Evolutionary conservation across 169 alveolate species (phyloP).

Genomic region (Condylostoma magnum): DNA sequence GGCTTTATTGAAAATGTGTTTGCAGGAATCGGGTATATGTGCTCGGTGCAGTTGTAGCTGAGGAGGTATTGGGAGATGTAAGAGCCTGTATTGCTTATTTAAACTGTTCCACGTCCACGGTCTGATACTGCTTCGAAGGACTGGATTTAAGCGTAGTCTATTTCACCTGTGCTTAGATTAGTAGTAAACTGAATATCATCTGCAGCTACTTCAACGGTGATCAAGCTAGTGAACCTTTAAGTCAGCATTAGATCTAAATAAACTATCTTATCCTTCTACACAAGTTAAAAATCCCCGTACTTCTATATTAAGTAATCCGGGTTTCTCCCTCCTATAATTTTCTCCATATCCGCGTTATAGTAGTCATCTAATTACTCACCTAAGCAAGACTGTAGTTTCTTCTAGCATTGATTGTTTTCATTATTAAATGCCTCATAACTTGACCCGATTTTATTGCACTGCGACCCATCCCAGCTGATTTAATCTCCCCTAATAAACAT

Average conservation of each 20-base stretch:
- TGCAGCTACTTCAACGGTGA: slow-evolving; percentile 46
- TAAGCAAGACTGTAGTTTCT: slow-evolving; percentile 34
- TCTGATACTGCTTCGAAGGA: slow-evolving; percentile 34
- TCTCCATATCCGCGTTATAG: slow-evolving; percentile 32
- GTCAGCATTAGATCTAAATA: slow-evolving; percentile 8
- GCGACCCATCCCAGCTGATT: slow-evolving; percentile 40
- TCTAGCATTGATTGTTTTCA: slow-evolving; percentile 42
- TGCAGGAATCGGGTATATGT: slow-evolving; percentile 23
- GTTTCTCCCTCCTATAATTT: slow-evolving; percentile 6
- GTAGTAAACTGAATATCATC: slow-evolving; percentile 35
- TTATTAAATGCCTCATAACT: slow-evolving; percentile 41
- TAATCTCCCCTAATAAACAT: slow-evolving; percentile 39
- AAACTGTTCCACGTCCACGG: slow-evolving; percentile 32
- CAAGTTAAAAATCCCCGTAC: slow-evolving; percentile 25
- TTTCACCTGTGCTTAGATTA: slow-evolving; percentile 41
- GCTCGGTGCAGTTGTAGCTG: slow-evolving; percentile 30
- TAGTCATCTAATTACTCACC: slow-evolving; percentile 39
- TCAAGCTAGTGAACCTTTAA: slow-evolving; percentile 40
- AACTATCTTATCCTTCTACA: background rate
- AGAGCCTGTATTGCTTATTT: slow-evolving; percentile 37
- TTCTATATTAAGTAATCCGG: slow-evolving; percentile 38
- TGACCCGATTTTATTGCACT: slow-evolving; percentile 59
- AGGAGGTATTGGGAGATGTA: slow-evolving; percentile 34
- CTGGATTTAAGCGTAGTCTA: slow-evolving; percentile 11
- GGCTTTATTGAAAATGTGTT: slow-evolving; percentile 27